Percentiles rank a stretch among this genome's conserved stretches.
Conservation (phyloP, 495 filamentous ascomycete species). For the Physcia stellaris region DNA sequence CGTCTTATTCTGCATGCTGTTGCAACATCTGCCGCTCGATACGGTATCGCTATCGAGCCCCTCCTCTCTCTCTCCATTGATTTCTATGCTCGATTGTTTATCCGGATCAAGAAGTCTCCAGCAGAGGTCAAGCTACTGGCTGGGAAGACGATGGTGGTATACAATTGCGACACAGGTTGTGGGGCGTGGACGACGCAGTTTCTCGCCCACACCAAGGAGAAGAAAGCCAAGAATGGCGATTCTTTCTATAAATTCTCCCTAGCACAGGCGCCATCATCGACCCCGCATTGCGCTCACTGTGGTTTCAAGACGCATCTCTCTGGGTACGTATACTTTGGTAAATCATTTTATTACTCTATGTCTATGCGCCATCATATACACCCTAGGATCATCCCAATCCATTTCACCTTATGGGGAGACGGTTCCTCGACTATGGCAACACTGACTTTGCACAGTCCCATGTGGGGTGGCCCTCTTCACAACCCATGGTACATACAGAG, state of each 20-base stretch:
- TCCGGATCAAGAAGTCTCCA: conserved; percentile 64
- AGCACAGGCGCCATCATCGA: conserved; percentile 49
- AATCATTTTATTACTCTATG: too few species aligned
- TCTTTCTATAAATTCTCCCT: conserved; percentile 62
- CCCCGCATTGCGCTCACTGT: conserved; percentile 62
- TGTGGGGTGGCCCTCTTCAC: conserved; percentile 88
- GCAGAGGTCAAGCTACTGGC: conserved; percentile 78
- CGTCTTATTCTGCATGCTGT: conserved; percentile 72
- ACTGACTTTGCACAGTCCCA: too few species aligned
- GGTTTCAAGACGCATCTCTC: conserved; percentile 72
- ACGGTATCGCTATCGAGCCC: conserved; percentile 85
- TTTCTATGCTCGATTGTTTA: conserved; percentile 86
- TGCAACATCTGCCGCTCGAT: conserved; percentile 63
- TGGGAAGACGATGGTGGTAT: conserved; percentile 83
- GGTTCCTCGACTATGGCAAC: too few species aligned
- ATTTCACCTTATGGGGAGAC: too few species aligned
- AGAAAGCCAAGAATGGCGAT: conserved; percentile 53
- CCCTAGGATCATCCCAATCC: too few species aligned
- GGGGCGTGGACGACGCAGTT: conserved; percentile 74
- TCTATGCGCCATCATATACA: too few species aligned
- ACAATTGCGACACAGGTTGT: conserved; percentile 81
- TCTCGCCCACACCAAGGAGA: conserved; percentile 49
- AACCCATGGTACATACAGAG: conserved; percentile 64
- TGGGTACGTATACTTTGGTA: too few species aligned
- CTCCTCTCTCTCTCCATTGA: conserved; percentile 87